Evolutionary conservation across 306 rosid genomes (phyloP).

Genomic region (Boehmeria nivea): DNA sequence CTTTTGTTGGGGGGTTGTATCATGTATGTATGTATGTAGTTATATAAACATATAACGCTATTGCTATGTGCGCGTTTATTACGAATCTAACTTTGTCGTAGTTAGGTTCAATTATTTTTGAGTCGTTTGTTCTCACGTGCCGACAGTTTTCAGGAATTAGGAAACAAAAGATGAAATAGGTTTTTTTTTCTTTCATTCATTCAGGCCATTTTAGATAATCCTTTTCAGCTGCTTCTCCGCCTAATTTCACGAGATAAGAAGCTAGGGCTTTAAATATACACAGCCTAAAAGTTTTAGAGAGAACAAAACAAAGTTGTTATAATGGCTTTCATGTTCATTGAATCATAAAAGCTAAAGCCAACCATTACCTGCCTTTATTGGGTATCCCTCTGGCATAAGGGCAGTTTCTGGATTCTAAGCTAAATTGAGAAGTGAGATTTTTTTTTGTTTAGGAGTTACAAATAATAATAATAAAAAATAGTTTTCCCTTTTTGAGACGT

Average conservation of each 20-base stretch:
- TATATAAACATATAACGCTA: neutral
- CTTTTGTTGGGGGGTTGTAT: constrained; percentile 18
- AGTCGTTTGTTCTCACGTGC: constrained; percentile 48
- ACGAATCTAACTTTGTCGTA: constrained; percentile 35
- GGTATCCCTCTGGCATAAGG: constrained; percentile 2
- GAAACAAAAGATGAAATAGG: neutral
- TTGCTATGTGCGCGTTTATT: constrained; percentile 26
- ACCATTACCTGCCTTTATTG: constrained; percentile 3
- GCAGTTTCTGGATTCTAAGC: neutral
- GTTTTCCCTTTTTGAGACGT: neutral
- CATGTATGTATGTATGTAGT: neutral
- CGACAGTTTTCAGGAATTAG: constrained; percentile 36
- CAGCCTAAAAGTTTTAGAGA: neutral
- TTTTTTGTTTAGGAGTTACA: neutral
- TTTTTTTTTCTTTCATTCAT: neutral
- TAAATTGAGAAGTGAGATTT: neutral
- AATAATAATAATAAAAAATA: neutral
- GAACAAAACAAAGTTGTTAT: neutral
- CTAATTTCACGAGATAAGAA: constrained; percentile 24
- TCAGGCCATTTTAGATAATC: constrained; percentile 8
- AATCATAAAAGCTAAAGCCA: constrained; percentile 5
- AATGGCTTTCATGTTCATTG: constrained; percentile 42
- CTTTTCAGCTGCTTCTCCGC: constrained; percentile 18
- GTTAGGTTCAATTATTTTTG: constrained; percentile 39
- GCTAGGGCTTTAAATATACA: constrained; percentile 13